Evolutionary conservation across 768 basidiomycete genomes (phyloP).

Genomic region (Lactarius tabidus): DNA sequence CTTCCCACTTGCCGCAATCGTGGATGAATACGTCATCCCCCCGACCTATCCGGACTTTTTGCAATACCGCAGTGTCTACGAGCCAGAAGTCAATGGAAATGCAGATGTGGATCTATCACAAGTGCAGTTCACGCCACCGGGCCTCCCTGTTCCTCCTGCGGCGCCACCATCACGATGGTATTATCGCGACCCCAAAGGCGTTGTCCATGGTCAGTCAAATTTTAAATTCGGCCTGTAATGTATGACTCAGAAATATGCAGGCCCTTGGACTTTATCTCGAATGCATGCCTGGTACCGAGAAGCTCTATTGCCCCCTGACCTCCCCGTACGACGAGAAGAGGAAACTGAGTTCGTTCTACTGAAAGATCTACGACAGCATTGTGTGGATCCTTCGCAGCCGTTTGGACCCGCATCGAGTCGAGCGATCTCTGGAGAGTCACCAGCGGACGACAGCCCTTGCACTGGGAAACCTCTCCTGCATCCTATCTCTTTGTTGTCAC

Average conservation of each 20-base stretch:
- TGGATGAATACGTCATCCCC: conserved; percentile 88
- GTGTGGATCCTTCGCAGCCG: conserved; percentile 77
- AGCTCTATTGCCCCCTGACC: conserved; percentile 73
- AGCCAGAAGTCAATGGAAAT: conserved; percentile 48
- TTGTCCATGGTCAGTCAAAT: conserved; percentile 62
- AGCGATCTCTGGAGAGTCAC: conserved; percentile 28
- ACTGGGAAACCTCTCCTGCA: conserved; percentile 53
- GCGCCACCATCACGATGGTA: conserved; percentile 72
- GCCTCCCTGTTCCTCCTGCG: conserved; percentile 66
- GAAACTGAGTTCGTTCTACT: conserved; percentile 64
- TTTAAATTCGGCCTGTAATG: not conserved
- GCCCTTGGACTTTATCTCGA: conserved; percentile 82
- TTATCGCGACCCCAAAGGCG: conserved; percentile 78
- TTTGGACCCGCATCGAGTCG: conserved; percentile 48
- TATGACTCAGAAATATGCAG: conserved; percentile 35
- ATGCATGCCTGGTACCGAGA: conserved; percentile 93
- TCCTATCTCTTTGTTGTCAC: conserved; percentile 72
- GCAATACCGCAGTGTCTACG: conserved; percentile 60
- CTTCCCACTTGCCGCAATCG: conserved; percentile 84
- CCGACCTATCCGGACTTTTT: conserved; percentile 83
- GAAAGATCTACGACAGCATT: conserved; percentile 71
- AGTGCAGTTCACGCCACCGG: conserved; percentile 74
- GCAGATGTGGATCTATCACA: conserved; percentile 47
- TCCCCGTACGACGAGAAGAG: conserved; percentile 76
- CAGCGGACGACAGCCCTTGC: conserved; percentile 33